Evolutionary conservation across 768 basidiomycete genomes (phyloP), one percentile per base, ranked within the genome.

Genomic region (Tylopilus balloui): DNA sequence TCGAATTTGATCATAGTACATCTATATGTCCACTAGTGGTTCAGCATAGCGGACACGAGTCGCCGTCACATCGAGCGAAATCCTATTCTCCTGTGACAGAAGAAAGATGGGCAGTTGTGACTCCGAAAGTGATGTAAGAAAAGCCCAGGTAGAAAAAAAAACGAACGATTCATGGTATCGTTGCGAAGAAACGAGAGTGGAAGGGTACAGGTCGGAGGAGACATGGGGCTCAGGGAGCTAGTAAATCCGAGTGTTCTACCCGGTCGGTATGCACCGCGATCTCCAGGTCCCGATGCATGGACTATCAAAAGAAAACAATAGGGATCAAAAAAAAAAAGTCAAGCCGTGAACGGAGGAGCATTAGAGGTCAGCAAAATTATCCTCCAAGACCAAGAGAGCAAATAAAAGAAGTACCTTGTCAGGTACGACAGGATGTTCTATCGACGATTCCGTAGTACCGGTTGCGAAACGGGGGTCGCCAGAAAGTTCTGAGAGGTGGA

Each of bases 401-500:
- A 12, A 17, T 17, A 1, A 42, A 21, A 15, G 25, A 29, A 55
- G 35, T 9, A 1, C 56, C 34, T 58, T 58, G 25, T 12, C 4
- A 9, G 13, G 2, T 17, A 15, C 28, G 10, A 6, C 20, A 12
- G 46, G 6, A 2, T 21, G 38, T 17, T 32, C 36, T 1, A 10
- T 14, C 17, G 44, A 36, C 4, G 52, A 51, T 1, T 19, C 47
- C 3, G 47, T 44, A 19, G 47, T 46, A 1, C 43, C 52, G 1
- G 36, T 17, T 17, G 44, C 32, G 25, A 58, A 58, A n/a, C 15
- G 31, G 10, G 49, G 54, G 9, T 51, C 45, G 2, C 37, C 40
- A 5, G 68, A 65, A 4, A 74, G 57, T 17, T 68, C 65, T 3
- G 71, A 73, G 25, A 79, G 68, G 42, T 73, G 72, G 37, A 79